Conservation (phyloP, 768 basidiomycete species). For the Grammothele lineata region DNA sequence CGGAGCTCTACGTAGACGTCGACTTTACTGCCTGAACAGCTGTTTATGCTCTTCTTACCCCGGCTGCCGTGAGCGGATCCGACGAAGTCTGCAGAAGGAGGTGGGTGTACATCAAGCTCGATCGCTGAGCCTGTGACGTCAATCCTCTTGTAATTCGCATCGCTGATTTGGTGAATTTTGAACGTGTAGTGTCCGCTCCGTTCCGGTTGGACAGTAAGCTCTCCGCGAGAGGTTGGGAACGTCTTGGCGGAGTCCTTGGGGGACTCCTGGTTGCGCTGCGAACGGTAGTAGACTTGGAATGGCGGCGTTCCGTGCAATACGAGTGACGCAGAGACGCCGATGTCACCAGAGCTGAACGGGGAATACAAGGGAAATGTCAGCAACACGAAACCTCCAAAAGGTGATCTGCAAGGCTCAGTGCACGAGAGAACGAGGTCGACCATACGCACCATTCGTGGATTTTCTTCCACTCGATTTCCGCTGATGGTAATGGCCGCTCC, state of each 20-base stretch:
- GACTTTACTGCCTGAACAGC: constrained; percentile 74
- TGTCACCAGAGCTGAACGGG: constrained; percentile 74
- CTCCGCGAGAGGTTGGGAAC: constrained; percentile 69
- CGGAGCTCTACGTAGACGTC: constrained; percentile 77
- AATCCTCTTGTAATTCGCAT: constrained; percentile 77
- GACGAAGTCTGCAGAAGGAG: constrained; percentile 76
- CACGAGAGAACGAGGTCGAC: neutral
- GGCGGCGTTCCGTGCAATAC: constrained; percentile 87
- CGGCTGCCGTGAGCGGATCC: constrained; percentile 35
- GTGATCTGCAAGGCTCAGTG: neutral
- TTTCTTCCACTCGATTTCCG: constrained; percentile 84
- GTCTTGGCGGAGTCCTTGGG: constrained; percentile 55
- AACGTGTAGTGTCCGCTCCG: constrained; percentile 88
- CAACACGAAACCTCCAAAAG: neutral
- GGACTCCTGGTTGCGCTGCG: constrained; percentile 65
- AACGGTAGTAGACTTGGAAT: constrained; percentile 77
- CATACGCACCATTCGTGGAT: constrained; percentile 80
- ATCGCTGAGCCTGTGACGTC: constrained; percentile 73
- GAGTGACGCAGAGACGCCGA: constrained; percentile 83
- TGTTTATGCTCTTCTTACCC: constrained; percentile 57
- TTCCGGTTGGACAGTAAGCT: constrained; percentile 82
- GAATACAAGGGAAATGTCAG: constrained; percentile 7
- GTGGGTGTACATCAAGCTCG: constrained; percentile 85
- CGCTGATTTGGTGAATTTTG: constrained; percentile 73
- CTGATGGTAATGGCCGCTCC: constrained; percentile 71